A percentile compares a stretch with the other conserved stretches of the same genome.
phyloP scores from a whole-genome alignment of 257 asterid species.

The Ehretia macrophylla region DNA sequence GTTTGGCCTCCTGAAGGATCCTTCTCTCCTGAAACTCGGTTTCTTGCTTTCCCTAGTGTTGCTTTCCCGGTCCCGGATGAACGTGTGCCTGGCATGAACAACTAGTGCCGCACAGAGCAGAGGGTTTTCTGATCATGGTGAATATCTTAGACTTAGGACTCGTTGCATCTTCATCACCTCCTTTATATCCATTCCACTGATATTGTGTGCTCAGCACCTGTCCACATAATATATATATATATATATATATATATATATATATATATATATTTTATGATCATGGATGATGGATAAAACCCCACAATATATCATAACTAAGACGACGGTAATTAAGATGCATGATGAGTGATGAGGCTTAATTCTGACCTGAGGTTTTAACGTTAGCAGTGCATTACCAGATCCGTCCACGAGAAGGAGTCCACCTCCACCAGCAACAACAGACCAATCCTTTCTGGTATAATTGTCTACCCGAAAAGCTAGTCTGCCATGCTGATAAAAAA shows the following conservation, averaged over 20 bases:
- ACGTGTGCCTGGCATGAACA: conserved; percentile 30
- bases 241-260: no score
- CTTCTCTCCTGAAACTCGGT: conserved; percentile 21
- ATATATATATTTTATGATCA: neutral
- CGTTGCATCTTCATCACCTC: conserved; percentile 20
- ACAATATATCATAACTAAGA: neutral
- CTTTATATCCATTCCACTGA: conserved; percentile 29
- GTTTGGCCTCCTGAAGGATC: conserved; percentile 30
- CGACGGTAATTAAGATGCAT: neutral
- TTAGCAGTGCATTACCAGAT: conserved; percentile 27
- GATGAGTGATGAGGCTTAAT: neutral
- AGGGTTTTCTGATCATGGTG: conserved; percentile 31
- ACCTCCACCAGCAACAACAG: conserved; percentile 13
- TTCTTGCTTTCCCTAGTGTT: neutral
- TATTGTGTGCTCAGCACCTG: conserved; percentile 22
- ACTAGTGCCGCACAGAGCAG: neutral
- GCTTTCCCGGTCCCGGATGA: conserved; percentile 1
- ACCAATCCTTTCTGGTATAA: conserved; percentile 24
- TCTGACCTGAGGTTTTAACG: conserved; percentile 36
- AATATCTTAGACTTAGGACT: conserved; percentile 11
- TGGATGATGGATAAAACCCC: no score
- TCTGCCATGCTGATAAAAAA: conserved; percentile 24
- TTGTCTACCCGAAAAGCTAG: conserved; percentile 37
- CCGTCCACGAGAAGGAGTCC: conserved; percentile 42
- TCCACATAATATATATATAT: no score